These are phyloP conservation scores for Diatrype stigma DNA, from an alignment of 2,329 filamentous ascomycete species.

Conservation along the genomic window DNA sequence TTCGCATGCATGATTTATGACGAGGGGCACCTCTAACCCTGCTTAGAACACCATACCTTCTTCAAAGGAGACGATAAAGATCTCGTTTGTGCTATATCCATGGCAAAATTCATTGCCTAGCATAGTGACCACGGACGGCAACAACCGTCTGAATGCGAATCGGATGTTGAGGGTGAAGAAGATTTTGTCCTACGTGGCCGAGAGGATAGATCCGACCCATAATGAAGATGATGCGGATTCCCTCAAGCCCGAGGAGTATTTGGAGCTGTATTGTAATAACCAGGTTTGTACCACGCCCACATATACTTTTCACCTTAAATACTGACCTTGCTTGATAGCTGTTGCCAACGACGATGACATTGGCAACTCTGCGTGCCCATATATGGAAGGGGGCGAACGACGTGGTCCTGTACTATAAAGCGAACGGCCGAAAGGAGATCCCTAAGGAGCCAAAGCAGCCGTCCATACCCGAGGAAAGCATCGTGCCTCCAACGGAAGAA, in stretches of 20 bases:
- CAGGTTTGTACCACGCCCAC: slow-evolving; percentile 55
- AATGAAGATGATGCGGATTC: slow-evolving; percentile 55
- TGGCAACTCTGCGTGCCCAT: slow-evolving; percentile 88
- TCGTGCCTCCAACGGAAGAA: neutral
- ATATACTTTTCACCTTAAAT: neutral
- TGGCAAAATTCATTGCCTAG: slow-evolving; percentile 70
- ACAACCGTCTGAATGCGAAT: slow-evolving; percentile 91
- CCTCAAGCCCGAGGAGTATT: slow-evolving; percentile 82
- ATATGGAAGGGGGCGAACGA: slow-evolving; percentile 96
- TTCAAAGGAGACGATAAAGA: slow-evolving; percentile 87
- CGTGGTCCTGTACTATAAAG: slow-evolving; percentile 84
- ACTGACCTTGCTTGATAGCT: slow-evolving; percentile 39
- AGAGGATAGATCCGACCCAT: slow-evolving; percentile 75
- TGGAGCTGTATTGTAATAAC: slow-evolving; percentile 92
- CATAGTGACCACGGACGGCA: slow-evolving; percentile 72
- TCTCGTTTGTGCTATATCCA: slow-evolving; percentile 88
- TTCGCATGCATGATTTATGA: neutral
- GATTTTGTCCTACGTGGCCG: slow-evolving; percentile 86
- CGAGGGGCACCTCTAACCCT: slow-evolving; percentile 4
- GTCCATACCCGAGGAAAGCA: slow-evolving; percentile 10
- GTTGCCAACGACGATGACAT: slow-evolving; percentile 77
- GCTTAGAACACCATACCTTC: slow-evolving; percentile 68
- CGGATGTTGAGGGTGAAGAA: slow-evolving; percentile 95
- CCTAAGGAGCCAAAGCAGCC: slow-evolving; percentile 29
- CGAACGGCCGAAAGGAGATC: slow-evolving; percentile 76